Evolutionary conservation across 1,284 basidiomycete species (phyloP).

Genomic region (Puccinia polysora): DNA sequence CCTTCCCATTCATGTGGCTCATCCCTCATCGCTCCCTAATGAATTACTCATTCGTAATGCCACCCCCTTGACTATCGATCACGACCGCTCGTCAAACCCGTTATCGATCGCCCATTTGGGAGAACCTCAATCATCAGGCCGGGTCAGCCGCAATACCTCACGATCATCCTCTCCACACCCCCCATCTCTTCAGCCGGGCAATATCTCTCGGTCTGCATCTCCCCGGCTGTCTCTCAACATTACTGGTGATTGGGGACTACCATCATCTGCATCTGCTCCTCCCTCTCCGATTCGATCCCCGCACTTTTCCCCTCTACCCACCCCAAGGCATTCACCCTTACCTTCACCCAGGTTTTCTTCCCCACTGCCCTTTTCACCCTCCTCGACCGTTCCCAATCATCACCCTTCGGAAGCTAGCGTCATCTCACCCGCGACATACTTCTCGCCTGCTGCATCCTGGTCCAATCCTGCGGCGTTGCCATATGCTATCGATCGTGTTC

Average conservation of each 20-base stretch:
- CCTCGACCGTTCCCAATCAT: slow-evolving; percentile 11
- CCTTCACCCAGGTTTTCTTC: slow-evolving; percentile 36
- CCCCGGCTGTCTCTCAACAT: slow-evolving; percentile 11
- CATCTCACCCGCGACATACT: background rate
- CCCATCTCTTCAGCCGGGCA: slow-evolving; percentile 34
- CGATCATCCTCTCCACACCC: slow-evolving; percentile 42
- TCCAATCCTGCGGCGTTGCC: background rate
- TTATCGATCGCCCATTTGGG: slow-evolving; percentile 6
- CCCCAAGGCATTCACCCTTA: slow-evolving; percentile 27
- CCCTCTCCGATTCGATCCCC: slow-evolving; percentile 29
- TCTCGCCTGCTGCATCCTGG: slow-evolving; percentile 2
- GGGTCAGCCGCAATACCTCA: slow-evolving; percentile 19
- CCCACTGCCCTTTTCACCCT: slow-evolving; percentile 22
- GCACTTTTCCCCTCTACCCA: slow-evolving; percentile 35
- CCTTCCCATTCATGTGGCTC: slow-evolving; percentile 49
- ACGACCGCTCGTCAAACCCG: slow-evolving; percentile 14
- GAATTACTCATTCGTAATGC: slow-evolving; percentile 43
- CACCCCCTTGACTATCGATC: slow-evolving; percentile 34
- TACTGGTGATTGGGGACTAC: slow-evolving; percentile 22
- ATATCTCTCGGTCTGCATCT: slow-evolving; percentile 24
- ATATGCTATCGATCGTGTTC: background rate
- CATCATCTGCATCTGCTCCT: background rate
- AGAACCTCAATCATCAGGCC: slow-evolving; percentile 22
- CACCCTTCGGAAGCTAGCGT: background rate
- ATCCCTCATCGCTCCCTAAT: slow-evolving; percentile 48